Percentiles rank a stretch among this genome's conserved stretches.
phyloP scores from a whole-genome alignment of 176 grass and related monocot species.

The Aegilops bicornis region DNA sequence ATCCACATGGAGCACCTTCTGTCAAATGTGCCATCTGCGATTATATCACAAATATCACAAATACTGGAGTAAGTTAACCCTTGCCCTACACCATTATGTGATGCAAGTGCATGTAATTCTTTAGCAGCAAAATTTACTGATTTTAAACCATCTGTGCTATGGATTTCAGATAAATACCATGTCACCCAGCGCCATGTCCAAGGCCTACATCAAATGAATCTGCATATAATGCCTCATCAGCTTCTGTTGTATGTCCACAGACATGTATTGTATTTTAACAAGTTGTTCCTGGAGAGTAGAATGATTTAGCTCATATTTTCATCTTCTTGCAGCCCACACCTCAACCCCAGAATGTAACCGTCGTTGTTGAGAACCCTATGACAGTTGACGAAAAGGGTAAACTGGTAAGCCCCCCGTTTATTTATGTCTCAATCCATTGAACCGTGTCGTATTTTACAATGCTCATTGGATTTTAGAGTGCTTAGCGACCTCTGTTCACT shows the following conservation, averaged over 20 bases:
- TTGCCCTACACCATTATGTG: background rate
- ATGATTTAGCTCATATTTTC: slow-evolving; percentile 31
- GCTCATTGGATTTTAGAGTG: background rate
- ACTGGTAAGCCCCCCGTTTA: slow-evolving; percentile 53
- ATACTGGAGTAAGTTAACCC: slow-evolving; percentile 51
- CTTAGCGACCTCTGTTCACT: background rate
- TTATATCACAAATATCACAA: slow-evolving; percentile 82
- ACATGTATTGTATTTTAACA: background rate
- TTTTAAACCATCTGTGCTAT: slow-evolving; percentile 30
- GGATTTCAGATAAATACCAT: slow-evolving; percentile 48
- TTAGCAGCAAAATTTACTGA: slow-evolving; percentile 11
- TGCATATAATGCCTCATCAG: slow-evolving; percentile 48
- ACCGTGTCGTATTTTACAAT: background rate
- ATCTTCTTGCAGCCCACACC: slow-evolving; percentile 52
- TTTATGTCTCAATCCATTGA: background rate
- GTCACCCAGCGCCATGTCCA: slow-evolving; percentile 21
- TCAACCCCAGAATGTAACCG: slow-evolving; percentile 67
- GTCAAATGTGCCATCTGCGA: slow-evolving; percentile 90
- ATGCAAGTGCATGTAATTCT: background rate
- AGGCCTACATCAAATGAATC: slow-evolving; percentile 39
- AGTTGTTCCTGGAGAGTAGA: slow-evolving; percentile 13
- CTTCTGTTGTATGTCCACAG: slow-evolving; percentile 60
- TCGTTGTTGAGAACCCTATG: slow-evolving; percentile 97
- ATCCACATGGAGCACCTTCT: slow-evolving; percentile 85
- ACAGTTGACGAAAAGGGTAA: slow-evolving; percentile 88